Evolutionary conservation across 179 eudicot genomes (phyloP).

Genomic region (Actinidia arguta): DNA sequence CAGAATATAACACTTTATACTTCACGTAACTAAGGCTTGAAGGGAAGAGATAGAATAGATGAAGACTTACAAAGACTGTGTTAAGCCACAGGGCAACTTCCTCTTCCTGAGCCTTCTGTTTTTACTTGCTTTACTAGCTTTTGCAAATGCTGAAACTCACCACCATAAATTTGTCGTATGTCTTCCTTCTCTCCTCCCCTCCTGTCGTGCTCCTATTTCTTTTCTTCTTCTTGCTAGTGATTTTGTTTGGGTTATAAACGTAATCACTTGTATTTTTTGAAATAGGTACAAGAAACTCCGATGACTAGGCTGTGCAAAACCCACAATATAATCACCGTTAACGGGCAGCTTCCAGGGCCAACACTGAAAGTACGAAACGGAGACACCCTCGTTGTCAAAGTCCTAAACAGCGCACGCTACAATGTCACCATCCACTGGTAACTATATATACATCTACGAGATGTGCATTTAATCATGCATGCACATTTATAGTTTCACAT

Average conservation of each 20-base stretch:
- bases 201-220: background rate
- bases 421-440: conserved; percentile 83
- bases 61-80: conserved; percentile 28
- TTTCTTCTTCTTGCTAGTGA: too few species aligned
- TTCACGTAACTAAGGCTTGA: conserved; percentile 17
- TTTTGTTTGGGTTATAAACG: background rate
- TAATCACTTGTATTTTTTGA: conserved; percentile 18
- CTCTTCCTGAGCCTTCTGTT: conserved; percentile 36
- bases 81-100: conserved; percentile 14
- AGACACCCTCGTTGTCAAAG: conserved; percentile 66
- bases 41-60: conserved; percentile 27
- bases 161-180: conserved; percentile 38
- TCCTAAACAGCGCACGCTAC: conserved; percentile 58
- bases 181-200: background rate
- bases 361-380: conserved; percentile 63
- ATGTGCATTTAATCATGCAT: background rate
- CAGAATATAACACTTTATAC: conserved; percentile 13
- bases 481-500: background rate
- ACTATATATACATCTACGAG: background rate
- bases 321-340: conserved; percentile 55
- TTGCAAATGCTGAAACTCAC: conserved; percentile 37
- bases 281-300: conserved; percentile 66
- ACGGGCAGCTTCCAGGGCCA: conserved; percentile 82
- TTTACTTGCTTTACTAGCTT: conserved; percentile 30
- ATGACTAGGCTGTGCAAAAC: conserved; percentile 74